Percentiles rank a stretch among this genome's conserved stretches.
These are phyloP conservation scores for Aplosporella prunicola DNA, from an alignment of 2,329 filamentous ascomycete species.

Conservation along the genomic window DNA sequence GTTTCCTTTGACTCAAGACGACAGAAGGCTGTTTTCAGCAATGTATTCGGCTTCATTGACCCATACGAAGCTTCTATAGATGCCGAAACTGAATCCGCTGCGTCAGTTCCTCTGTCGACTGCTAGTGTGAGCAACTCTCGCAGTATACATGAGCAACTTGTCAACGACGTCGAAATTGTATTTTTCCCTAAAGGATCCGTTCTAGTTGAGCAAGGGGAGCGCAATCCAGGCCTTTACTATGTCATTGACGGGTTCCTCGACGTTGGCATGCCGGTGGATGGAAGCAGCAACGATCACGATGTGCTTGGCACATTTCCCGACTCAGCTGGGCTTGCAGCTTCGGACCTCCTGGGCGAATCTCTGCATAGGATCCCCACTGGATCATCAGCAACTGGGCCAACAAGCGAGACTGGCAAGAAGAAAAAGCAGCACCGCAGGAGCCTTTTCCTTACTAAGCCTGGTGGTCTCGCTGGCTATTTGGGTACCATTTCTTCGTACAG, in stretches of 20 bases:
- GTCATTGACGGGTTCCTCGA: constrained; percentile 96
- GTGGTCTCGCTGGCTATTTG: constrained; percentile 86
- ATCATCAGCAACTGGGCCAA: constrained; percentile 15
- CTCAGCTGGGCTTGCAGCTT: constrained; percentile 25
- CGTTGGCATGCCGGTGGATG: constrained; percentile 70
- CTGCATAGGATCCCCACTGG: constrained; percentile 19
- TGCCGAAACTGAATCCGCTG: constrained; percentile 77
- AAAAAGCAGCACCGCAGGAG: constrained; percentile 55
- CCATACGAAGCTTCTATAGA: constrained; percentile 68
- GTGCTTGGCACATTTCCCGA: constrained; percentile 34
- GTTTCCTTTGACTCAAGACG: constrained; percentile 74
- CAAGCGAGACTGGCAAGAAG: constrained; percentile 21
- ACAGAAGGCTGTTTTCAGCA: constrained; percentile 70
- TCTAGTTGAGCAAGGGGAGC: constrained; percentile 89
- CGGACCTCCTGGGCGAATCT: constrained; percentile 19
- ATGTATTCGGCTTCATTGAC: constrained; percentile 87
- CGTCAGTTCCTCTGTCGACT: constrained; percentile 41
- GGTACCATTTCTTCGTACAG: constrained; percentile 90
- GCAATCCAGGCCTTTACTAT: constrained; percentile 95
- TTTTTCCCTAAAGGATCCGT: constrained; percentile 94
- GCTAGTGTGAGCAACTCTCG: constrained; percentile 34
- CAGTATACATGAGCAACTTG: constrained; percentile 65
- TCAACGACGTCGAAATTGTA: constrained; percentile 90
- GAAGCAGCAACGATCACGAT: constrained; percentile 41
- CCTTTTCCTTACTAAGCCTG: constrained; percentile 86